phyloP scores from a whole-genome alignment of 2,329 filamentous ascomycete species.

The Chaetomiaceae sp. region DNA sequence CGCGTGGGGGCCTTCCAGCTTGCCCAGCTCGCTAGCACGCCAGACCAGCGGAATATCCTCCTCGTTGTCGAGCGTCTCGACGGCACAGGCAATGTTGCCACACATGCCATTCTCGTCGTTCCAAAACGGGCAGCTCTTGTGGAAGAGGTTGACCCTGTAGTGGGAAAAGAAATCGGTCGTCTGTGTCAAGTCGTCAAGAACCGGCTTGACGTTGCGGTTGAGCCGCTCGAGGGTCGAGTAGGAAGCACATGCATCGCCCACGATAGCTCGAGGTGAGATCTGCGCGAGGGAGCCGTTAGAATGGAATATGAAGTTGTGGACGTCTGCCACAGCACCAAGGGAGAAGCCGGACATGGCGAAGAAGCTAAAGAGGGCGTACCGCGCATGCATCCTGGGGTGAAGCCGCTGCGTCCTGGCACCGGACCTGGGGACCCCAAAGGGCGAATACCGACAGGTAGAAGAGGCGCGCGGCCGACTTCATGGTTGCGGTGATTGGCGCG shows the following conservation, averaged over 20 bases:
- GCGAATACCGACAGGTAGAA: slow-evolving; percentile 55
- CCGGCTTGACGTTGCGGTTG: slow-evolving; percentile 71
- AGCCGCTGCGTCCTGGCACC: slow-evolving; percentile 37
- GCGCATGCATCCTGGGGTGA: slow-evolving; percentile 45
- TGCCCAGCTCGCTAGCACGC: slow-evolving; percentile 87
- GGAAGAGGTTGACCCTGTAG: slow-evolving; percentile 91
- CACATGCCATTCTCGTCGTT: slow-evolving; percentile 89
- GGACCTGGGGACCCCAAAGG: slow-evolving; percentile 46
- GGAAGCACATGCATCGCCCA: slow-evolving; percentile 90
- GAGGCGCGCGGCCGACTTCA: slow-evolving; percentile 50
- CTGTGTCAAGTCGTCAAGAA: slow-evolving; percentile 73
- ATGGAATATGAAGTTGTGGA: slow-evolving; percentile 24
- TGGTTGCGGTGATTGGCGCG: slow-evolving; percentile 29
- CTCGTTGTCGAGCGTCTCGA: slow-evolving; percentile 92
- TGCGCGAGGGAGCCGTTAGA: slow-evolving; percentile 45
- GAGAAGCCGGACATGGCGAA: slow-evolving; percentile 16
- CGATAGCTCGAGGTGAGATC: slow-evolving; percentile 84
- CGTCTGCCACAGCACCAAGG: slow-evolving; percentile 23
- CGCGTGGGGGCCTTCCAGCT: slow-evolving; percentile 86
- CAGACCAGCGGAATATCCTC: slow-evolving; percentile 89
- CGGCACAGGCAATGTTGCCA: slow-evolving; percentile 93
- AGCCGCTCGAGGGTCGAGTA: slow-evolving; percentile 84
- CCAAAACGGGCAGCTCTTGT: slow-evolving; percentile 96
- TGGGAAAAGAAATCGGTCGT: slow-evolving; percentile 97
- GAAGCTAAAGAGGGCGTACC: slow-evolving; percentile 39